Percentiles rank a stretch among this genome's conserved stretches.
These are phyloP conservation scores for Berkeleyomyces basicola DNA, from an alignment of 2,329 filamentous ascomycete species.

Conservation along the genomic window DNA sequence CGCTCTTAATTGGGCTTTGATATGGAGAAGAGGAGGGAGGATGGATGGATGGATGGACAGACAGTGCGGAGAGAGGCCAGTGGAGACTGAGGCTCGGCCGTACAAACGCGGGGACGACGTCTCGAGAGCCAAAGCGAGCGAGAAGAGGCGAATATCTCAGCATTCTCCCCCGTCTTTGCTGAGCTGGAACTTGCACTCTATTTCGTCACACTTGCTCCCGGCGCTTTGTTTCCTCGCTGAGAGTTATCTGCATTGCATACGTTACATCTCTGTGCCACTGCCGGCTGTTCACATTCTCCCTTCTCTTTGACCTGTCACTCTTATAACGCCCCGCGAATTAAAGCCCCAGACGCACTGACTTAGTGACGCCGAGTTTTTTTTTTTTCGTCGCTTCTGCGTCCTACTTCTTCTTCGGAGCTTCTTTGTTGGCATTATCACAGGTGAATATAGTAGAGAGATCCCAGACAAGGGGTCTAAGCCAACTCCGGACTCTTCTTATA, in stretches of 20 bases:
- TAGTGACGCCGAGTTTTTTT: not conserved
- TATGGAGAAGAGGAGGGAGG: not conserved
- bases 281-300: not conserved
- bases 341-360: not conserved
- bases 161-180: not conserved
- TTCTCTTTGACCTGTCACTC: not conserved
- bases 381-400: not conserved
- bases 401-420: not conserved
- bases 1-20: not conserved
- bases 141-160: not conserved
- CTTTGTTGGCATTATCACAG: conserved; percentile 2
- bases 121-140: not conserved
- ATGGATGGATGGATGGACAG: not conserved
- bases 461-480: not conserved
- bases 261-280: not conserved
- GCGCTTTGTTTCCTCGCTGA: not conserved
- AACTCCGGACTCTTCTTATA: not conserved
- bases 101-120: not conserved
- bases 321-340: not conserved
- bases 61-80: not conserved
- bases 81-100: not conserved
- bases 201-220: not conserved
- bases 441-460: not conserved
- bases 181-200: not conserved
- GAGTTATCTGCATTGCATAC: not conserved